Evolutionary conservation across 1,284 basidiomycete species (phyloP).

Genomic region (Marasmius tenuissimus): DNA sequence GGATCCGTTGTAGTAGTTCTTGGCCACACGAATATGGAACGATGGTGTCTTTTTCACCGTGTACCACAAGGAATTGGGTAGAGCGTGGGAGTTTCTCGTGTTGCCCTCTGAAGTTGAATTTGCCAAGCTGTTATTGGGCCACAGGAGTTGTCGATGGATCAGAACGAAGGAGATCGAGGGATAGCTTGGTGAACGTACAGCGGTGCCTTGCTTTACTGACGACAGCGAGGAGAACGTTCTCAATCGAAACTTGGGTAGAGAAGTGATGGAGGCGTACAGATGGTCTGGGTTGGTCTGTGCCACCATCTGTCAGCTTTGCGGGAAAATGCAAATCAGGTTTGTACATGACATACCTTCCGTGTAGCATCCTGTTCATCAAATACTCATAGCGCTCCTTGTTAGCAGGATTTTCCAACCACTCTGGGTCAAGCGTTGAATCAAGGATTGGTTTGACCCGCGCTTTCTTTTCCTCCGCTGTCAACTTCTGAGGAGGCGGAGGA

Average conservation of each 20-base stretch:
- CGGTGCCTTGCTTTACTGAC: conserved; percentile 1
- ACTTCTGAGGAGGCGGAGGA: not conserved
- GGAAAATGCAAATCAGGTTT: not conserved
- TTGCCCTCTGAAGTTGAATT: not conserved
- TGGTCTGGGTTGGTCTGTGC: not conserved
- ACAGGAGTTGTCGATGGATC: not conserved
- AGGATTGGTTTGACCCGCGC: not conserved
- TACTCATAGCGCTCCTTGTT: conserved; percentile 1
- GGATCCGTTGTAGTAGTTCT: not conserved
- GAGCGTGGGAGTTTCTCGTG: not conserved
- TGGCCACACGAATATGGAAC: not conserved
- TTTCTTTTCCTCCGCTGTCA: conserved; percentile 4
- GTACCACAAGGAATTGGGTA: not conserved
- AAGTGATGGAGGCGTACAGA: not conserved
- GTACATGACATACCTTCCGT: not conserved
- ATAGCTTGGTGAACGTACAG: not conserved
- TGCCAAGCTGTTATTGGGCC: not conserved
- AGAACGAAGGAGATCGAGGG: not conserved
- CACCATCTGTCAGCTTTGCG: not conserved
- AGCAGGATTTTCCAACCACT: not conserved
- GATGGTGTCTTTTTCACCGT: conserved; percentile 1
- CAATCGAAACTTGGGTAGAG: not conserved
- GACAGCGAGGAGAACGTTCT: not conserved
- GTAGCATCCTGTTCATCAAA: conserved; percentile 1
- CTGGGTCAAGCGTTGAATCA: not conserved